Conservation (phyloP, 2,329 filamentous ascomycete genomes). For the Westerdykella sp. region DNA sequence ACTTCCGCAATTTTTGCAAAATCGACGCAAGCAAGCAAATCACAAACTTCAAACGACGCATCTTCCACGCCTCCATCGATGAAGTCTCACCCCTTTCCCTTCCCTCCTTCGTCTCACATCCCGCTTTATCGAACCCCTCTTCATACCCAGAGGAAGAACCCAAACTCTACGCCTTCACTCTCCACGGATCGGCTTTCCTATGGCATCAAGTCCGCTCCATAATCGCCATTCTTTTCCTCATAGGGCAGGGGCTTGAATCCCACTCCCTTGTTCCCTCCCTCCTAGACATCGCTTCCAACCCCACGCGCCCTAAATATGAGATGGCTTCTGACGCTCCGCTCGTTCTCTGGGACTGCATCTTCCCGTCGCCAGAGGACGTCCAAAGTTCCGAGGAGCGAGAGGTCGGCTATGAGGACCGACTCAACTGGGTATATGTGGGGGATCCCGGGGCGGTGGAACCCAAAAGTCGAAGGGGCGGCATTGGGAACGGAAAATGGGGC, state of each 20-base stretch:
- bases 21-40: constrained; percentile 87
- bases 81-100: constrained; percentile 24
- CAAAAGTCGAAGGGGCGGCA: constrained; percentile 15
- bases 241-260: constrained; percentile 79
- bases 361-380: constrained; percentile 50
- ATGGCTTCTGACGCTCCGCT: constrained; percentile 88
- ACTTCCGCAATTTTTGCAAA: constrained; percentile 97
- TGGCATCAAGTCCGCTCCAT: constrained; percentile 98
- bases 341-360: constrained; percentile 94
- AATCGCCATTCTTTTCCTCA: constrained; percentile 83
- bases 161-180: constrained; percentile 79
- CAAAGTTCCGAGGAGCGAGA: constrained; percentile 37
- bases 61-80: constrained; percentile 75
- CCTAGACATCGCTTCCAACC: constrained; percentile 64
- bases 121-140: constrained; percentile 15
- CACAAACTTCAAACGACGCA: constrained; percentile 69
- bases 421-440: constrained; percentile 75
- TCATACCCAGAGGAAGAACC: constrained; percentile 19
- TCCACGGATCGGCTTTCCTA: constrained; percentile 86
- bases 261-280: constrained; percentile 67
- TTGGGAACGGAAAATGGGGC: constrained; percentile 31
- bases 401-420: constrained; percentile 48
- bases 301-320: constrained; percentile 75
- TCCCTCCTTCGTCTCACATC: constrained; percentile 23
- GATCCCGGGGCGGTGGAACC: constrained; percentile 55